A percentile compares a stretch with the other conserved stretches of the same genome.
phyloP scores from a whole-genome alignment of 2,329 filamentous ascomycete genomes.

The Pleurostoma richardsiae region DNA sequence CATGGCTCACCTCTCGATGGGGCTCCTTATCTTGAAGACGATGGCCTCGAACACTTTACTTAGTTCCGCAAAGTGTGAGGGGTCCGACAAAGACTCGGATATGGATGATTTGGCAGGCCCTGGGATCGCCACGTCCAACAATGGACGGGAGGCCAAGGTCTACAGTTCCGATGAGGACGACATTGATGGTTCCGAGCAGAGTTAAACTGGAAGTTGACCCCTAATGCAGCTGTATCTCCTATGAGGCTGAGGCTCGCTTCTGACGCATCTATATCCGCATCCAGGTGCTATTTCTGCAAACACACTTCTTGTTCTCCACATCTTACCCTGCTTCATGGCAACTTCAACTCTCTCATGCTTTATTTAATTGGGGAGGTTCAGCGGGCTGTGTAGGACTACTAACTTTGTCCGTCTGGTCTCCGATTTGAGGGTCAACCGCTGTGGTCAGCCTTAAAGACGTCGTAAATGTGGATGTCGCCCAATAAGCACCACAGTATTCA shows the following conservation, averaged over 20 bases:
- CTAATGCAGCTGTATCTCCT: conserved; percentile 19
- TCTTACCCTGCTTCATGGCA: conserved; percentile 19
- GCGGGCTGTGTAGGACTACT: conserved; percentile 40
- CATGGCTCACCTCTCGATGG: no score
- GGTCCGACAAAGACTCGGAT: no score
- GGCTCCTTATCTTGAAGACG: no score
- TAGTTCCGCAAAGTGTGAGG: no score
- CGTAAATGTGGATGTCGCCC: conserved; percentile 50
- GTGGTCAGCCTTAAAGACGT: conserved; percentile 54
- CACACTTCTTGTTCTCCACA: conserved; percentile 13
- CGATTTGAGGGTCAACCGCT: conserved; percentile 32
- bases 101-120: no score
- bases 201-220: conserved; percentile 12
- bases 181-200: no score
- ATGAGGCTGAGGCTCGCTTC: conserved; percentile 28
- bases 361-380: conserved; percentile 25
- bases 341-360: conserved; percentile 24
- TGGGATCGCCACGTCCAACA: no score
- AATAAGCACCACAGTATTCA: conserved; percentile 27
- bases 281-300: conserved; percentile 6
- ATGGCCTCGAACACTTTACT: no score
- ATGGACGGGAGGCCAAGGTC: no score
- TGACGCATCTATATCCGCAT: conserved; percentile 9
- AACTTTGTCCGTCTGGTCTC: conserved; percentile 35
- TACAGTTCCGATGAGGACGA: no score